These are phyloP conservation scores for Lyophyllum semitale DNA, from an alignment of 768 basidiomycete genomes.

Conservation along the genomic window DNA sequence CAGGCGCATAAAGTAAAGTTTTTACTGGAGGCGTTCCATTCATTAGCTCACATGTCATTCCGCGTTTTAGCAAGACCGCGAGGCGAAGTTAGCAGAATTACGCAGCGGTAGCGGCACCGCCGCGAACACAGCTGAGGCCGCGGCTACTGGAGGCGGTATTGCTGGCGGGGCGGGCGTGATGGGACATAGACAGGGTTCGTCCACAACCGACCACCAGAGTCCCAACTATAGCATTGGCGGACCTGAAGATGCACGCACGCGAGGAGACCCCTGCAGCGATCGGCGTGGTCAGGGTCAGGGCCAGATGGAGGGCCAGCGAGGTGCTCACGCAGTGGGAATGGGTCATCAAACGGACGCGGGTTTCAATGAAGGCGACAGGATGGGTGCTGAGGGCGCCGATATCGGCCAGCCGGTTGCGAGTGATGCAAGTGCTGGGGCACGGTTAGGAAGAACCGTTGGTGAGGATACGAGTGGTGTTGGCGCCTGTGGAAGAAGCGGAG, in stretches of 20 bases:
- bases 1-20: constrained; percentile 23
- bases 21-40: neutral
- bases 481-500: neutral
- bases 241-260: neutral
- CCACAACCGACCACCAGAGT: no score
- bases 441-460: neutral
- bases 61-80: constrained; percentile 7
- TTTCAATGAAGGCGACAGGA: neutral
- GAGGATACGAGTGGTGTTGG: neutral
- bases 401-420: no score
- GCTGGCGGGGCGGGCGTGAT: neutral
- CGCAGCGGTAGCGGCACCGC: neutral
- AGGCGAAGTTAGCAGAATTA: constrained; percentile 8
- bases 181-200: neutral
- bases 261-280: no score
- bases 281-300: no score
- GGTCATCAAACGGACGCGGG: neutral
- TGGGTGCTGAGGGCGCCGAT: neutral
- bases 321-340: no score
- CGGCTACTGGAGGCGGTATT: neutral
- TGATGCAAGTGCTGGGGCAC: neutral
- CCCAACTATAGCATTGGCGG: no score
- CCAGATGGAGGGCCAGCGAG: no score
- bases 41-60: neutral
- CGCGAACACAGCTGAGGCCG: neutral